phyloP scores from a whole-genome alignment of 176 grass and related monocot genomes.

The Eleusine coracana region DNA sequence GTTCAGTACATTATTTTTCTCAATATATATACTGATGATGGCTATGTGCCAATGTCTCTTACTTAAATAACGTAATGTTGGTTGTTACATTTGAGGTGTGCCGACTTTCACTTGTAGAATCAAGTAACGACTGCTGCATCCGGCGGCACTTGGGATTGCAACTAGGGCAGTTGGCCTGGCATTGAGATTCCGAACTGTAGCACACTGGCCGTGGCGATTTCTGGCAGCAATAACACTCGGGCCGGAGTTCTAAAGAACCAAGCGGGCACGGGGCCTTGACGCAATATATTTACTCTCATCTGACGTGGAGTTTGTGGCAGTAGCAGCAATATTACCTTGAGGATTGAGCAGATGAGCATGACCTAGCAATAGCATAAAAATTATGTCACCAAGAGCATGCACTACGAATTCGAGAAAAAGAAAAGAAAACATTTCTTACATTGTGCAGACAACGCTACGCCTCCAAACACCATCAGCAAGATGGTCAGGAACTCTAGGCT shows the following conservation, averaged over 20 bases:
- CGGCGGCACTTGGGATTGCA: not conserved
- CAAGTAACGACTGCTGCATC: not conserved
- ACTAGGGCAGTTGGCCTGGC: not conserved
- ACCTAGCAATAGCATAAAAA: not conserved
- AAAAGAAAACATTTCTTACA: too few species aligned
- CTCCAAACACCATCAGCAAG: too few species aligned
- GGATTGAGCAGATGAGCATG: not conserved
- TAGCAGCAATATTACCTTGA: not conserved
- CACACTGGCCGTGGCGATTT: not conserved
- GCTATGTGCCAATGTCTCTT: not conserved
- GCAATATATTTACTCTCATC: not conserved
- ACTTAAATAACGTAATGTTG: too few species aligned
- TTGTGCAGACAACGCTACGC: too few species aligned
- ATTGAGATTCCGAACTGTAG: not conserved
- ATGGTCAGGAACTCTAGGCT: too few species aligned
- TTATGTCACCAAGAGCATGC: too few species aligned
- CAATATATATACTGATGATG: not conserved
- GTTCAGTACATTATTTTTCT: not conserved
- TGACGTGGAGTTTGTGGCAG: not conserved
- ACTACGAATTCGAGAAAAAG: too few species aligned
- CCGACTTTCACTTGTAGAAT: not conserved
- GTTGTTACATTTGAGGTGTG: not conserved
- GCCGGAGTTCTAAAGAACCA: not conserved
- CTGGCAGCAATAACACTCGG: not conserved
- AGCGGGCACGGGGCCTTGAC: not conserved